Percentiles rank a stretch among this genome's conserved stretches.
These are phyloP conservation scores for Tetrahymena borealis DNA, from an alignment of 73 alveolate species.

Conservation along the genomic window DNA sequence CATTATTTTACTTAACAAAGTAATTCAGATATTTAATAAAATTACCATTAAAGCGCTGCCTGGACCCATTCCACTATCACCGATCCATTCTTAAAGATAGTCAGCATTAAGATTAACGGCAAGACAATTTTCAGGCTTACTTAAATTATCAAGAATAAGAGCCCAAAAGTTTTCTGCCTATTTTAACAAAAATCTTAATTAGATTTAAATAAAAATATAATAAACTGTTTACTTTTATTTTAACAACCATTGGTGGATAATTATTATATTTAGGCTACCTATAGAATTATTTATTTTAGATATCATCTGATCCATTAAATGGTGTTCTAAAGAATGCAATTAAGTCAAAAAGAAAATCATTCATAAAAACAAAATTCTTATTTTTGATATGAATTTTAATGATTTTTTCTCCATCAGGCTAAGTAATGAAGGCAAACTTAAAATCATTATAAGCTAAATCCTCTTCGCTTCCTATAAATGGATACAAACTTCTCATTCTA, in stretches of 20 bases:
- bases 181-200: background rate
- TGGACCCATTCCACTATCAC: background rate
- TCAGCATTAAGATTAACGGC: background rate
- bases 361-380: background rate
- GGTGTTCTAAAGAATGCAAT: background rate
- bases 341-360: background rate
- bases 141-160: background rate
- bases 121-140: background rate
- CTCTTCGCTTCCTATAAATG: background rate
- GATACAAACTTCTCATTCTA: background rate
- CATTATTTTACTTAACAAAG: background rate
- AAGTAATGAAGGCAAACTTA: background rate
- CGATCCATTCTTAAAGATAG: background rate
- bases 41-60: background rate
- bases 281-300: background rate
- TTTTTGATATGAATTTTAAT: background rate
- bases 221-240: background rate
- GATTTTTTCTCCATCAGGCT: background rate
- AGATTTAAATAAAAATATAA: background rate
- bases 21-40: background rate
- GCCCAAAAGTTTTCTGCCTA: background rate
- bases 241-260: background rate
- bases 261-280: background rate
- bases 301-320: background rate
- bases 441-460: background rate